A percentile compares a stretch with the other conserved stretches of the same genome.
phyloP scores from a whole-genome alignment of 352 stramenopile species.

The Phytophthora ohioensis region DNA sequence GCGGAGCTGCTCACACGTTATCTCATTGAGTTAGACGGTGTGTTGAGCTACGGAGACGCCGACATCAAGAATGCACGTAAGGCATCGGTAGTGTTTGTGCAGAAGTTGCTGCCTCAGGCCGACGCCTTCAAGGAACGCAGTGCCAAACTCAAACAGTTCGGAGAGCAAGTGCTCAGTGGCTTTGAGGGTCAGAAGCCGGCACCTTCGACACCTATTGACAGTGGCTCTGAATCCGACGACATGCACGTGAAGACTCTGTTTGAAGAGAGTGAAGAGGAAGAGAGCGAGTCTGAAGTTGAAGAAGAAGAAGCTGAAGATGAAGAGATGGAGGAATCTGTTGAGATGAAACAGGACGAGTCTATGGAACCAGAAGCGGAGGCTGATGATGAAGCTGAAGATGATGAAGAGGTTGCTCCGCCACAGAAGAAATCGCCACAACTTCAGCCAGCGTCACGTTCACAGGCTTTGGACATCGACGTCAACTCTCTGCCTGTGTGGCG shows the following conservation, averaged over 20 bases:
- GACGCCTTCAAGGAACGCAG: constrained; percentile 57
- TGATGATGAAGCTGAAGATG: constrained; percentile 25
- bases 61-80: constrained; percentile 65
- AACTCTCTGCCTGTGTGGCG: constrained; percentile 57
- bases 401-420: constrained; percentile 14
- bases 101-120: constrained; percentile 53
- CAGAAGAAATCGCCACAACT: constrained; percentile 21
- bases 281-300: constrained; percentile 28
- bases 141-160: constrained; percentile 55
- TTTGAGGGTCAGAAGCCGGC: constrained; percentile 11
- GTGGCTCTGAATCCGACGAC: constrained; percentile 33
- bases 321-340: constrained; percentile 12
- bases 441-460: not conserved
- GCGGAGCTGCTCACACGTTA: constrained; percentile 66
- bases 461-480: constrained; percentile 27
- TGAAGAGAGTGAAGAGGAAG: constrained; percentile 34
- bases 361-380: constrained; percentile 21
- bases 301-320: constrained; percentile 30
- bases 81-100: constrained; percentile 56
- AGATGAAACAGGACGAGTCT: constrained; percentile 23
- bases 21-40: constrained; percentile 64
- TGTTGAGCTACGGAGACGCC: constrained; percentile 66
- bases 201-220: constrained; percentile 17
- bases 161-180: constrained; percentile 35
- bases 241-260: constrained; percentile 39